Evolutionary conservation across 805 yeast genomes (phyloP).

Genomic region (Yarrowia deformans): DNA sequence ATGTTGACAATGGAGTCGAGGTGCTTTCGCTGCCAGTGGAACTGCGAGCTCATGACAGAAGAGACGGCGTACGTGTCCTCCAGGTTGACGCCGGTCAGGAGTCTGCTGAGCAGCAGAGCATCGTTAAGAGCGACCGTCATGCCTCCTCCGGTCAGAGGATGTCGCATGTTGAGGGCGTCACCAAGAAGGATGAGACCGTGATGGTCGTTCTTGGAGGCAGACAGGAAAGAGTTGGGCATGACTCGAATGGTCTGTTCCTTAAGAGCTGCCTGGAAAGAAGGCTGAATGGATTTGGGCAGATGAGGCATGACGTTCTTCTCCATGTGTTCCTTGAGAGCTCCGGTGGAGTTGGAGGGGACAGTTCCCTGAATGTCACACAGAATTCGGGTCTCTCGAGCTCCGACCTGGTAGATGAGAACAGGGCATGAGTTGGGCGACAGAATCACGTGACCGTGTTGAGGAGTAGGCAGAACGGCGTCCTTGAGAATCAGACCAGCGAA

Average conservation of each 20-base stretch:
- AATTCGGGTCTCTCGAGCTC: conserved; percentile 82
- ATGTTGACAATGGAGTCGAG: conserved; percentile 88
- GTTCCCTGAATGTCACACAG: conserved; percentile 85
- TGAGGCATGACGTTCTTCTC: conserved; percentile 65
- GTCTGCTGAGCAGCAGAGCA: conserved; percentile 69
- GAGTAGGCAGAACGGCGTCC: conserved; percentile 77
- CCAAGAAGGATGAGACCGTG: conserved; percentile 86
- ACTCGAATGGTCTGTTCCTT: conserved; percentile 66
- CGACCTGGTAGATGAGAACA: conserved; percentile 84
- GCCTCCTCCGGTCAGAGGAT: conserved; percentile 98
- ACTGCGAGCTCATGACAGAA: conserved; percentile 66
- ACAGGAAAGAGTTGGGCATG: conserved; percentile 93
- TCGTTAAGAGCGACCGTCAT: conserved; percentile 98
- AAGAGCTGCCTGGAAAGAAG: conserved; percentile 74
- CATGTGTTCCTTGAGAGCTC: conserved; percentile 69
- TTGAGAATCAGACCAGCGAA: conserved; percentile 83
- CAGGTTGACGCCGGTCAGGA: conserved; percentile 54
- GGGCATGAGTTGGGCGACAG: conserved; percentile 84
- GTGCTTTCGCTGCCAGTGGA: conserved; percentile 79
- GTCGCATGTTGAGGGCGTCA: conserved; percentile 96
- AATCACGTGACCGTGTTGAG: conserved; percentile 87
- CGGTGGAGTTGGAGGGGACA: conserved; percentile 69
- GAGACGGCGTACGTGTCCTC: conserved; percentile 56
- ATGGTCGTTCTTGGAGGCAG: conserved; percentile 71
- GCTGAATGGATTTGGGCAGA: conserved; percentile 68